Base-by-base conservation (phyloP, 2,329 filamentous ascomycete genomes). In the Westerdykella ornata region DNA sequence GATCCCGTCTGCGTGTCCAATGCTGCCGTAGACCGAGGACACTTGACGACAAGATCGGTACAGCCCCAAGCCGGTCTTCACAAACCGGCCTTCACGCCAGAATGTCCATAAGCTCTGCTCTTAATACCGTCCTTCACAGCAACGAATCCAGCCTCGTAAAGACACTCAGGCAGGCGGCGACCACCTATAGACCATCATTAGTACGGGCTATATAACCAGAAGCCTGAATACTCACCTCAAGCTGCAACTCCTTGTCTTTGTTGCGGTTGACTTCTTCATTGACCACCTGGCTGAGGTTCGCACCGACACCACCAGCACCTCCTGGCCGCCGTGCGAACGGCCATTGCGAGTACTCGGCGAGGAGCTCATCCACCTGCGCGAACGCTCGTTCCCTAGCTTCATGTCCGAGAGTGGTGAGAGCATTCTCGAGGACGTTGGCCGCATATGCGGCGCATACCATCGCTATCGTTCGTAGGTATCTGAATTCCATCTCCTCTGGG, bases 361-460 rank as follows among this genome's bases (percentile, higher is more conserved):
- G 73, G 51, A 98, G 72, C 70, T 97, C 92, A 66, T 98, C 92
- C 14, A 95, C 94, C 72, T 97, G 90, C 31, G 88, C 88, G 68
- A 97, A 98, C 4, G 92, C 90, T 53, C 90, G 77, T 70, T 98
- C 92, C 54, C 92, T 77, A 42, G 90, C 83, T 72, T 98, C 92
- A 64, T 97, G 92, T 53, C 89, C 88, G 49, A 98, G 79, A 12
- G 86, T 94, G 42, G 86, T 87, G 57, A 98, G 73, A n/a, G 90
- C 92, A 63, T 98, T 98, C 72, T 98, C 92, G 44, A 98, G 78
- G 19, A 98, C 92, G 60, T 98, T 98, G 47, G 92, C 92, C 35
- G 92, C 92, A 68, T 98, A 97, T 35, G 92, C 90, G 38, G 90
- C 92, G 71, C 92, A 98, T 40, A 98, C 88, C 89, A 98, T 95